These are phyloP conservation scores for Phyllosticta citrichinensis DNA, from an alignment of 2,329 filamentous ascomycete species.

Conservation along the genomic window DNA sequence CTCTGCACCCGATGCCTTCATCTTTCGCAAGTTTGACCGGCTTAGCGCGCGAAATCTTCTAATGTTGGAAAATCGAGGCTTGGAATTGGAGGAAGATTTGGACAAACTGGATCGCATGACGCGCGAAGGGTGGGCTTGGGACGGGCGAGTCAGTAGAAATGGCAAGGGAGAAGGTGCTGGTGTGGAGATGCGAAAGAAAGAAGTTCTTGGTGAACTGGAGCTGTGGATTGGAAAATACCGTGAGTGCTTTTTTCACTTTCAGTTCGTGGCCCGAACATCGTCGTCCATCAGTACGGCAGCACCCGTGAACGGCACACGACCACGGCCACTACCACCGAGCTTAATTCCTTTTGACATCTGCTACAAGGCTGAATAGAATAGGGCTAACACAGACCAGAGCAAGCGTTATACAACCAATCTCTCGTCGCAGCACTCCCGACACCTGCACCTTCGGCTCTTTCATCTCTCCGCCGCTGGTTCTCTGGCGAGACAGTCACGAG, in stretches of 20 bases:
- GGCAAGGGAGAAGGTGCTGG: not conserved
- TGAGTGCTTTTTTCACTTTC: not conserved
- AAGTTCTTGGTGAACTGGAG: not conserved
- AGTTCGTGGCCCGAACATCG: not conserved
- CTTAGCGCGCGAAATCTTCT: conserved; percentile 14
- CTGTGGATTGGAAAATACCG: conserved; percentile 7
- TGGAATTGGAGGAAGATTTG: not conserved
- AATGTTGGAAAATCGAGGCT: conserved; percentile 13
- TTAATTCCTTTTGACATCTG: no score
- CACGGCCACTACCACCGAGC: no score
- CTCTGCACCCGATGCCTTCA: conserved; percentile 12
- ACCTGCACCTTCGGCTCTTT: not conserved
- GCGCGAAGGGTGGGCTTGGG: not conserved
- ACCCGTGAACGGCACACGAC: no score
- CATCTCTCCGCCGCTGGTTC: not conserved
- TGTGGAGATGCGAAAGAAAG: conserved; percentile 2
- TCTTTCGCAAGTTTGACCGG: conserved; percentile 16
- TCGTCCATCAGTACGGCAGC: no score
- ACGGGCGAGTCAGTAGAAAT: not conserved
- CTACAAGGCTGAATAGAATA: not conserved
- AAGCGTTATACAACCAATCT: not conserved
- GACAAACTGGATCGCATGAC: not conserved
- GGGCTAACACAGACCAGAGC: not conserved
- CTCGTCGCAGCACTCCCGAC: not conserved
- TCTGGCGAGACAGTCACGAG: not conserved